Conservation (phyloP, 176 grass and related monocot genomes). For the Aegilops speltoides region DNA sequence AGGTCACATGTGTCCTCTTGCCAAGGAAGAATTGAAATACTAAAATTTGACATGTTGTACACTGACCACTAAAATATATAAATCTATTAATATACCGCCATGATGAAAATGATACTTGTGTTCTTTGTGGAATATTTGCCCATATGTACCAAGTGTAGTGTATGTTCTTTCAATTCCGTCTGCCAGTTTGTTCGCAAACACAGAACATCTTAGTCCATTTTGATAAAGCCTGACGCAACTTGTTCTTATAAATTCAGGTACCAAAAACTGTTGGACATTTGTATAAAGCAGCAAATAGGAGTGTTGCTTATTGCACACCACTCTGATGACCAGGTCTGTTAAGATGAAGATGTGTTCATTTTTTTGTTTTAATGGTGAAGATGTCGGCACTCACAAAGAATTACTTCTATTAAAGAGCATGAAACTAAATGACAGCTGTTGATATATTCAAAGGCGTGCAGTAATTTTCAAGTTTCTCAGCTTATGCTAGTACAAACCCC, state of each 20-base stretch:
- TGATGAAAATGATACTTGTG: background rate
- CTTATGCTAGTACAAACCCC: background rate
- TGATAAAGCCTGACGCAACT: conserved; percentile 17
- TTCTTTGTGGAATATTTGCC: background rate
- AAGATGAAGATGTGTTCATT: conserved; percentile 14
- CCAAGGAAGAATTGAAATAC: background rate
- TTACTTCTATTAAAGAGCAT: background rate
- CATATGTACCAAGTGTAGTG: background rate
- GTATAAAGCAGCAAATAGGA: conserved; percentile 74
- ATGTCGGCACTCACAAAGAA: background rate
- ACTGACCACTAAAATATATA: background rate
- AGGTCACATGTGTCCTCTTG: background rate
- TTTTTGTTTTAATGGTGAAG: background rate
- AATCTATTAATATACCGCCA: background rate
- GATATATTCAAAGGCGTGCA: background rate
- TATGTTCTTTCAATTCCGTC: background rate
- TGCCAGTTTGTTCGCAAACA: conserved; percentile 8
- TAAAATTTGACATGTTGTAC: background rate
- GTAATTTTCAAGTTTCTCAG: background rate
- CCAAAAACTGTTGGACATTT: conserved; percentile 74
- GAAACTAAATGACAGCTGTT: background rate
- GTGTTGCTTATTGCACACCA: conserved; percentile 89
- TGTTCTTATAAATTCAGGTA: conserved; percentile 62
- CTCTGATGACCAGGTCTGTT: conserved; percentile 90
- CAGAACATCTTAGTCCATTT: conserved; percentile 3